These are phyloP conservation scores for Immersiella caudata DNA, from an alignment of 495 filamentous ascomycete species.

Conservation along the genomic window DNA sequence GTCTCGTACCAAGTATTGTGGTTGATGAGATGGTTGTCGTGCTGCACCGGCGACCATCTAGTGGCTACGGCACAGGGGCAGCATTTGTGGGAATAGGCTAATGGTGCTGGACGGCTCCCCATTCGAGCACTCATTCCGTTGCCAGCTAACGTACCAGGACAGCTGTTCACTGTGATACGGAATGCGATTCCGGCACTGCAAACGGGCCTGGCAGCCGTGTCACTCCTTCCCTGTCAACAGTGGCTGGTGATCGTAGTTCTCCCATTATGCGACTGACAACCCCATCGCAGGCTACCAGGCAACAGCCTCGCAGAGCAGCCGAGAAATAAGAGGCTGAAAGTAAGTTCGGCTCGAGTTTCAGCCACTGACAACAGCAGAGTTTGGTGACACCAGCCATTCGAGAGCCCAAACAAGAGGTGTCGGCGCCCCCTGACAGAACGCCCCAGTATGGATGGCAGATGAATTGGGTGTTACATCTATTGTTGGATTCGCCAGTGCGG, in stretches of 20 bases:
- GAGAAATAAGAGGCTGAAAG: constrained; percentile 2
- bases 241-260: not conserved
- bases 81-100: not conserved
- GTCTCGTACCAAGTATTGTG: not conserved
- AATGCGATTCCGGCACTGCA: constrained; percentile 1
- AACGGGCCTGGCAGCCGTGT: not conserved
- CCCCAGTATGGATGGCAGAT: not conserved
- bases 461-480: not conserved
- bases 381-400: not conserved
- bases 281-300: too few species aligned
- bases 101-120: not conserved
- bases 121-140: too few species aligned
- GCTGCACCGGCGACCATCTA: not conserved
- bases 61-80: not conserved
- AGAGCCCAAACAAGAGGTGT: not conserved
- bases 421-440: not conserved
- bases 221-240: not conserved
- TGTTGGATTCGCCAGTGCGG: not conserved
- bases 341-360: constrained; percentile 8
- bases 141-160: too few species aligned
- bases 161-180: not conserved
- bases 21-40: not conserved
- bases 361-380: not conserved
- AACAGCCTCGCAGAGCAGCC: not conserved
- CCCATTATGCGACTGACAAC: not conserved